A percentile compares a stretch with the other conserved stretches of the same genome.
These are phyloP conservation scores for Talaromyces borbonicus DNA, from an alignment of 495 filamentous ascomycete genomes.

Conservation along the genomic window DNA sequence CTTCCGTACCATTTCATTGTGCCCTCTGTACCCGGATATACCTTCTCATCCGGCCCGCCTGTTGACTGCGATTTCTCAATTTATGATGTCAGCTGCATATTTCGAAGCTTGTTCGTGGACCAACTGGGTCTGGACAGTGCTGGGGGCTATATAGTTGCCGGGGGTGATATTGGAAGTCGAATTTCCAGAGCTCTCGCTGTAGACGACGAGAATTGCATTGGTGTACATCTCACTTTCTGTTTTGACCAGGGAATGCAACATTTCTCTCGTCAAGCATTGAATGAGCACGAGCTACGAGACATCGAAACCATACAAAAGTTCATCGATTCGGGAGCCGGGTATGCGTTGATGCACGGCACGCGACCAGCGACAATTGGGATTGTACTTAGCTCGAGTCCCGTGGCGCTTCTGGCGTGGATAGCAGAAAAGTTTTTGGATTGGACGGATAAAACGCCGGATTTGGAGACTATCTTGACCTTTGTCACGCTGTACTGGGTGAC, in stretches of 20 bases:
- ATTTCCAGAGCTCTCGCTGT: slow-evolving; percentile 26
- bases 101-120: slow-evolving; percentile 38
- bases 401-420: slow-evolving; percentile 51
- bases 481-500: slow-evolving; percentile 52
- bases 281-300: slow-evolving; percentile 23
- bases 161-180: slow-evolving; percentile 45
- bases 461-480: slow-evolving; percentile 38
- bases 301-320: slow-evolving; percentile 27
- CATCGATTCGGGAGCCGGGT: slow-evolving; percentile 17
- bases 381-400: slow-evolving; percentile 38
- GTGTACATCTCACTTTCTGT: slow-evolving; percentile 1
- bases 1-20: slow-evolving; percentile 48
- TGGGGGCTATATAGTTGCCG: slow-evolving; percentile 40
- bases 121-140: slow-evolving; percentile 34
- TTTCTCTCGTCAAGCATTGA: slow-evolving; percentile 12
- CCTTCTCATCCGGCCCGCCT: slow-evolving; percentile 32
- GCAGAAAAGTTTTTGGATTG: slow-evolving; percentile 52
- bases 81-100: slow-evolving; percentile 23
- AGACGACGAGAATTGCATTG: slow-evolving; percentile 15
- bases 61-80: slow-evolving; percentile 19
- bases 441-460: slow-evolving; percentile 31
- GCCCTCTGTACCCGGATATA: slow-evolving; percentile 47
- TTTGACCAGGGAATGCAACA: neutral
- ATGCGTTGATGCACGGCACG: slow-evolving; percentile 43
- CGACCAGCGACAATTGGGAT: slow-evolving; percentile 44